Evolutionary conservation across 2,329 filamentous ascomycete species (phyloP).

Genomic region (Trichocomaceae sp.): DNA sequence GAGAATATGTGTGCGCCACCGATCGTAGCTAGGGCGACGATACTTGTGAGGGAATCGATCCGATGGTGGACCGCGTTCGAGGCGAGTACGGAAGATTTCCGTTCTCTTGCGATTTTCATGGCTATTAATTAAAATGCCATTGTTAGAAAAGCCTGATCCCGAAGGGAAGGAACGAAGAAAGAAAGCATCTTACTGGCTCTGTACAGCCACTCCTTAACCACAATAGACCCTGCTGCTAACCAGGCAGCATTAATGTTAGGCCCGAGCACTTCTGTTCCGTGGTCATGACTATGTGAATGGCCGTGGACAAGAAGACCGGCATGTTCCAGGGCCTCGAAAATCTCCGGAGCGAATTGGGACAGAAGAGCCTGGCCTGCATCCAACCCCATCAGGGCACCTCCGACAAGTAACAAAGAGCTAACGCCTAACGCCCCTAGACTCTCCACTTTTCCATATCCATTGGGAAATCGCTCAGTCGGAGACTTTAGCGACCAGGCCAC

Average conservation of each 20-base stretch:
- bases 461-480: conserved; percentile 75
- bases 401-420: conserved; percentile 79
- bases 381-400: conserved; percentile 87
- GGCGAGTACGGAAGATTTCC: conserved; percentile 90
- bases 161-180: not conserved
- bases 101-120: conserved; percentile 90
- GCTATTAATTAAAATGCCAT: conserved; percentile 44
- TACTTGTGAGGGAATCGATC: conserved; percentile 88
- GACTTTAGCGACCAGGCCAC: conserved; percentile 88
- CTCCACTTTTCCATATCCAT: conserved; percentile 96
- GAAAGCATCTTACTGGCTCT: conserved; percentile 69
- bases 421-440: conserved; percentile 89
- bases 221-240: conserved; percentile 82
- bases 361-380: conserved; percentile 65
- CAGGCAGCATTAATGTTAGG: conserved; percentile 93
- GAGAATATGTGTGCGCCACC: conserved; percentile 79
- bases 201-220: conserved; percentile 95
- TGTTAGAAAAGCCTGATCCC: conserved; percentile 10
- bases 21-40: conserved; percentile 85
- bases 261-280: conserved; percentile 46
- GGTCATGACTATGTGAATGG: conserved; percentile 54
- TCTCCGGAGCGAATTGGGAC: conserved; percentile 64
- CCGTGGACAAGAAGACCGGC: conserved; percentile 45
- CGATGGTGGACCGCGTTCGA: conserved; percentile 96
- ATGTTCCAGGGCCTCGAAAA: conserved; percentile 45